Evolutionary conservation across 306 rosid genomes (phyloP).

Genomic region (Malus sylvestris): DNA sequence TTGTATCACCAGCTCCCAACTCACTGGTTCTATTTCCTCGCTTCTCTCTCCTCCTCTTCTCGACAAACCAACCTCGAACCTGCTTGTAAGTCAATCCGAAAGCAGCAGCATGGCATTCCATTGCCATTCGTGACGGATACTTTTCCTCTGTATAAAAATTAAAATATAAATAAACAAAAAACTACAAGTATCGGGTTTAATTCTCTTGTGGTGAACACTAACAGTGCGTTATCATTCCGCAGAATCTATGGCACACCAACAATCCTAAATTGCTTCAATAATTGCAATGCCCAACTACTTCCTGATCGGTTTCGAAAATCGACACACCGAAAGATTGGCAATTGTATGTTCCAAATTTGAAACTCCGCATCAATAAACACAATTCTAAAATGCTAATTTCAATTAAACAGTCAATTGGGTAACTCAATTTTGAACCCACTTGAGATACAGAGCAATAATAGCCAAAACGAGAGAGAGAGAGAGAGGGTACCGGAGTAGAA

Average conservation of each 20-base stretch:
- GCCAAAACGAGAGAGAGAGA: neutral
- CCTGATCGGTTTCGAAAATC: neutral
- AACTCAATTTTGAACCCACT: neutral
- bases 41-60: conserved; percentile 53
- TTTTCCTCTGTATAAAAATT: conserved; percentile 46
- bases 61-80: conserved; percentile 53
- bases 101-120: conserved; percentile 38
- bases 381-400: neutral
- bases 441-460: neutral
- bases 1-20: conserved; percentile 21
- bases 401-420: neutral
- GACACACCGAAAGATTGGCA: neutral
- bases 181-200: neutral
- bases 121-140: conserved; percentile 29
- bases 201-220: neutral
- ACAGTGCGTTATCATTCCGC: neutral
- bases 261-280: neutral
- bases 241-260: neutral
- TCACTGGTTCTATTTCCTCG: conserved; percentile 25
- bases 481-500: conserved; percentile 33
- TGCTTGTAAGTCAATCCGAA: conserved; percentile 55
- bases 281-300: neutral
- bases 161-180: neutral
- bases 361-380: neutral
- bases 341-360: neutral